Percentiles rank a stretch among this genome's conserved stretches.
phyloP scores from a whole-genome alignment of 768 basidiomycete genomes.

The Xerocomus brunneocitrinus region DNA sequence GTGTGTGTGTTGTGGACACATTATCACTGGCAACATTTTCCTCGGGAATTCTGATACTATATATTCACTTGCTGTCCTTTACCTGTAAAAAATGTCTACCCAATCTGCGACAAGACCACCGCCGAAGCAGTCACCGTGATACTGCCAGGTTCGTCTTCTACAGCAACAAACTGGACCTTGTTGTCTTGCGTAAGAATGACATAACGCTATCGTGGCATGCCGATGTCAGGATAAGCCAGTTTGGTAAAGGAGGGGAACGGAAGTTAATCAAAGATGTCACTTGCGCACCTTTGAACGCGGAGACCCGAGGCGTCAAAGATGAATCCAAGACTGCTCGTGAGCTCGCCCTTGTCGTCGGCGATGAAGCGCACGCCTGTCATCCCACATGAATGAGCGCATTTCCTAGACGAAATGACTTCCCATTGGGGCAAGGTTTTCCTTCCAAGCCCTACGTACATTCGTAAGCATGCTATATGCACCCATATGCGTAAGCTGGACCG shows the following conservation, averaged over 20 bases:
- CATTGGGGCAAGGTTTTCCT: constrained; percentile 50
- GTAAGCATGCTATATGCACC: no score
- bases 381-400: background rate
- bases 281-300: constrained; percentile 57
- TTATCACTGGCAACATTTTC: background rate
- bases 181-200: constrained; percentile 55
- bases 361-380: constrained; percentile 52
- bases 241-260: background rate
- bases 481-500: background rate
- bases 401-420: constrained; percentile 30
- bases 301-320: constrained; percentile 56
- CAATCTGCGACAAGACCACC: constrained; percentile 37
- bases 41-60: background rate
- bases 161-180: constrained; percentile 49
- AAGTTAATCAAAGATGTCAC: no score
- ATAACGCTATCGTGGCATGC: constrained; percentile 38
- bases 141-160: constrained; percentile 45
- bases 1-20: background rate
- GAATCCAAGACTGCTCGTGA: constrained; percentile 51
- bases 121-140: constrained; percentile 53
- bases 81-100: background rate
- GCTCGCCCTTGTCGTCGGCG: constrained; percentile 62
- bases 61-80: background rate
- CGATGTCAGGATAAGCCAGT: background rate
- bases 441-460: constrained; percentile 52